Percentiles rank a stretch among this genome's conserved stretches.
Conservation (phyloP, 495 filamentous ascomycete genomes). For the Bombardia bombarda region DNA sequence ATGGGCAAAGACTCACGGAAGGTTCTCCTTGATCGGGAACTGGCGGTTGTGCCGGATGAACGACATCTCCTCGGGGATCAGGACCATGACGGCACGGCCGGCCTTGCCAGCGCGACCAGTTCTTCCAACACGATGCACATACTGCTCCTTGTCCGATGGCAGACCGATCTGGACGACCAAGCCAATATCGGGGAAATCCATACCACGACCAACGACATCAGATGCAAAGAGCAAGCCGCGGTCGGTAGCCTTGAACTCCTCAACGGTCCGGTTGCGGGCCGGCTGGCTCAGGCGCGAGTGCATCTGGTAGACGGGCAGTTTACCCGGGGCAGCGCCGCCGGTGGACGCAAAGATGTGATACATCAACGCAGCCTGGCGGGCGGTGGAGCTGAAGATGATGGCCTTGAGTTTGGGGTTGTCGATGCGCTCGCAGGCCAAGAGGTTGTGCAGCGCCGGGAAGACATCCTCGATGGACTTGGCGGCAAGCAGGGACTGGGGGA, state of each 20-base stretch:
- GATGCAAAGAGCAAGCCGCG: slow-evolving; percentile 81
- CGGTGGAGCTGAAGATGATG: slow-evolving; percentile 98
- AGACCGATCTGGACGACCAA: slow-evolving; percentile 90
- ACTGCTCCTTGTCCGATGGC: slow-evolving; percentile 65
- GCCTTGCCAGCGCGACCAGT: slow-evolving; percentile 75
- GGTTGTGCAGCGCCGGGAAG: slow-evolving; percentile 72
- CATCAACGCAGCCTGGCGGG: slow-evolving; percentile 95
- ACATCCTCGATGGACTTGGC: slow-evolving; percentile 82
- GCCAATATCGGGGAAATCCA: slow-evolving; percentile 68
- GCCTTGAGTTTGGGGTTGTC: slow-evolving; percentile 65
- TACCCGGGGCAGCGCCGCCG: slow-evolving; percentile 72
- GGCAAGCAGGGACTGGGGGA: slow-evolving; percentile 64
- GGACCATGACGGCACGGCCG: slow-evolving; percentile 81
- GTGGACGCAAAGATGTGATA: slow-evolving; percentile 54
- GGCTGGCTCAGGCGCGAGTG: slow-evolving; percentile 54
- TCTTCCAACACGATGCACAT: slow-evolving; percentile 88
- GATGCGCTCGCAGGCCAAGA: slow-evolving; percentile 84
- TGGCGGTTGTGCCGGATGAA: slow-evolving; percentile 17
- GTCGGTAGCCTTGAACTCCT: slow-evolving; percentile 74
- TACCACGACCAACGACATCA: slow-evolving; percentile 81
- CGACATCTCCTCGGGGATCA: slow-evolving; percentile 75
- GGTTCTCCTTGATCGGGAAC: slow-evolving; percentile 22
- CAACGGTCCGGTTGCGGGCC: slow-evolving; percentile 67
- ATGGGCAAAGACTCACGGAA: slow-evolving; percentile 16
- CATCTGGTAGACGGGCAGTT: slow-evolving; percentile 81